Percentiles rank a stretch among this genome's conserved stretches.
These are phyloP conservation scores for Cladobotryum mycophilum DNA, from an alignment of 2,329 filamentous ascomycete genomes.

Conservation along the genomic window DNA sequence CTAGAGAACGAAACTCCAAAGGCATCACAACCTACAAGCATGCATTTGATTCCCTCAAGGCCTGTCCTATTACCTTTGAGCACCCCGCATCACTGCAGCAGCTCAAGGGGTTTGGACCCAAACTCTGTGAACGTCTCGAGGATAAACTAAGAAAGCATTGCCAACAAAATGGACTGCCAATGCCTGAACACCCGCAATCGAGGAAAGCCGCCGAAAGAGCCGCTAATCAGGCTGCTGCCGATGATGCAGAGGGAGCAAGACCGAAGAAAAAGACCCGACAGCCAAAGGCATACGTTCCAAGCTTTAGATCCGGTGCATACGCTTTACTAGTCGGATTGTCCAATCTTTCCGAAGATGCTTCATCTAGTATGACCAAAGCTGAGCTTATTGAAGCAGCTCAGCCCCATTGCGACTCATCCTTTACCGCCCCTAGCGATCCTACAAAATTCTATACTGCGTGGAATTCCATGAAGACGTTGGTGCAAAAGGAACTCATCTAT, in stretches of 20 bases:
- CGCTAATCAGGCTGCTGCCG: conserved; percentile 29
- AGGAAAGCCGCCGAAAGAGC: conserved; percentile 31
- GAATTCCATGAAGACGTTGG: conserved; percentile 73
- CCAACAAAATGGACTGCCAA: conserved; percentile 58
- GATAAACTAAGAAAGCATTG: conserved; percentile 56
- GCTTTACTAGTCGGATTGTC: conserved; percentile 64
- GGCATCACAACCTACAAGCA: conserved; percentile 66
- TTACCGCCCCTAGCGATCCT: conserved; percentile 59
- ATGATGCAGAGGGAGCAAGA: conserved; percentile 26
- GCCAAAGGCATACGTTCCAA: conserved; percentile 64
- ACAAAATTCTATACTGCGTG: conserved; percentile 73
- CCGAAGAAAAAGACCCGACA: conserved; percentile 54
- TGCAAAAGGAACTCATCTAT: conserved; percentile 67
- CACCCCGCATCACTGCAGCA: conserved; percentile 69
- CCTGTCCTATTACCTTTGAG: conserved; percentile 62
- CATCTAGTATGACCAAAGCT: conserved; percentile 55
- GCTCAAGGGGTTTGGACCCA: conserved; percentile 68
- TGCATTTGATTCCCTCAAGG: conserved; percentile 70
- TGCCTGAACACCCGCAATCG: conserved; percentile 52
- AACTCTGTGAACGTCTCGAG: conserved; percentile 63
- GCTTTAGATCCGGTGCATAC: conserved; percentile 67
- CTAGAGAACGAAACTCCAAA: conserved; percentile 63
- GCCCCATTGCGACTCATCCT: conserved; percentile 66
- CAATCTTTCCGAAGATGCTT: conserved; percentile 47
- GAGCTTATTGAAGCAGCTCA: conserved; percentile 65